These are phyloP conservation scores for Penicillium frequentans DNA, from an alignment of 2,329 filamentous ascomycete genomes.

Conservation along the genomic window DNA sequence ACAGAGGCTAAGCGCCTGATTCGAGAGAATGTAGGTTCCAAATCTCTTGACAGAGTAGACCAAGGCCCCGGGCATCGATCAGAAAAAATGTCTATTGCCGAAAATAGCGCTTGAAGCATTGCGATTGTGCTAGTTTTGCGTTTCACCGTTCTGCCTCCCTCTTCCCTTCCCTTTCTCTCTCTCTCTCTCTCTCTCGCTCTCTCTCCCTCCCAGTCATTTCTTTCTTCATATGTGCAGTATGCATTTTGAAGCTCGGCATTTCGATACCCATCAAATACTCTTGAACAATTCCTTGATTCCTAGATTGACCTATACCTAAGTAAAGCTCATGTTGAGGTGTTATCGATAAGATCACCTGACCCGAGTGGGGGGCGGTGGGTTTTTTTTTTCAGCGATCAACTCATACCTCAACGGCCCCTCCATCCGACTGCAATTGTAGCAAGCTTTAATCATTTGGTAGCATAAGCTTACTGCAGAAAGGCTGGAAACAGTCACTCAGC, in stretches of 20 bases:
- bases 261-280: not conserved
- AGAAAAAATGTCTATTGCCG: no score
- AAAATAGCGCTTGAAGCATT: no score
- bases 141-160: no score
- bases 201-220: no score
- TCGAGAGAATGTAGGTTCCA: not conserved
- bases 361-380: not conserved
- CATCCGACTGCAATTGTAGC: not conserved
- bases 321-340: not conserved
- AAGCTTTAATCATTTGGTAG: not conserved
- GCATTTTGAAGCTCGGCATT: not conserved
- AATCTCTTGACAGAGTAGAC: not conserved
- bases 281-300: not conserved
- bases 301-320: not conserved
- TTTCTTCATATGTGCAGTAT: no score
- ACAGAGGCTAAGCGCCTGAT: not conserved
- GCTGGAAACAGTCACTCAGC: not conserved
- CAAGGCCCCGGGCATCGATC: no score
- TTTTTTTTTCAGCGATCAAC: not conserved
- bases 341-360: slow-evolving; percentile 15
- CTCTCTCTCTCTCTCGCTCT: no score
- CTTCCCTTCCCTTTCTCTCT: no score
- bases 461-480: not conserved
- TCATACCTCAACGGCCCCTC: not conserved
- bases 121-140: no score